phyloP scores from a whole-genome alignment of 225 moss, liverwort and hornwort genomes.

The Physcomitrellopsis africana region DNA sequence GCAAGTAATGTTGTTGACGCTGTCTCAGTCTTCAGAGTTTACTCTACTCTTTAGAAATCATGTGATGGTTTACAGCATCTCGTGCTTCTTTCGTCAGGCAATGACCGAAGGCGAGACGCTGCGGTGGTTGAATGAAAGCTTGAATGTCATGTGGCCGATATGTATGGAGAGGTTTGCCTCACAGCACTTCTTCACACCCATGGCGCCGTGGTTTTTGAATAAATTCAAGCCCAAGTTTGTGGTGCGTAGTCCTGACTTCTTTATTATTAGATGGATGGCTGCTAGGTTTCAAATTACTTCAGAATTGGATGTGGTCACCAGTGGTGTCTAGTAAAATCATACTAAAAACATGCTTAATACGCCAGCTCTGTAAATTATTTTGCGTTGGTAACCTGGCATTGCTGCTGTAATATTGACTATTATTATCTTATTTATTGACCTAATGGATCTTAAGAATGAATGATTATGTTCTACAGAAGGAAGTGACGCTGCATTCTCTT shows the following conservation, averaged over 20 bases:
- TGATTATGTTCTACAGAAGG: constrained; percentile 36
- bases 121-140: constrained; percentile 60
- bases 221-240: constrained; percentile 53
- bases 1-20: not conserved
- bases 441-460: constrained; percentile 11
- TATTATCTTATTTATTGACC: not conserved
- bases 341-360: not conserved
- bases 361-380: not conserved
- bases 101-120: constrained; percentile 55
- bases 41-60: not conserved
- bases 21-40: not conserved
- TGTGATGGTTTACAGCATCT: no score
- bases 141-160: constrained; percentile 65
- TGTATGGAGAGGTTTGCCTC: constrained; percentile 57
- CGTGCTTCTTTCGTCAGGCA: constrained; percentile 30
- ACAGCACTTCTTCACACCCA: constrained; percentile 54
- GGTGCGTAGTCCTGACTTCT: constrained; percentile 34
- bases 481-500: constrained; percentile 48
- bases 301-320: not conserved
- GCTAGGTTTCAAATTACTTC: no score
- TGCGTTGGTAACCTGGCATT: constrained; percentile 12
- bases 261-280: not conserved
- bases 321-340: not conserved
- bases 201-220: constrained; percentile 64
- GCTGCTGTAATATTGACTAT: constrained; percentile 10